Evolutionary conservation across 2,329 filamentous ascomycete genomes (phyloP), one percentile per base, ranked within the genome.

Genomic region (Cytospora piceae): DNA sequence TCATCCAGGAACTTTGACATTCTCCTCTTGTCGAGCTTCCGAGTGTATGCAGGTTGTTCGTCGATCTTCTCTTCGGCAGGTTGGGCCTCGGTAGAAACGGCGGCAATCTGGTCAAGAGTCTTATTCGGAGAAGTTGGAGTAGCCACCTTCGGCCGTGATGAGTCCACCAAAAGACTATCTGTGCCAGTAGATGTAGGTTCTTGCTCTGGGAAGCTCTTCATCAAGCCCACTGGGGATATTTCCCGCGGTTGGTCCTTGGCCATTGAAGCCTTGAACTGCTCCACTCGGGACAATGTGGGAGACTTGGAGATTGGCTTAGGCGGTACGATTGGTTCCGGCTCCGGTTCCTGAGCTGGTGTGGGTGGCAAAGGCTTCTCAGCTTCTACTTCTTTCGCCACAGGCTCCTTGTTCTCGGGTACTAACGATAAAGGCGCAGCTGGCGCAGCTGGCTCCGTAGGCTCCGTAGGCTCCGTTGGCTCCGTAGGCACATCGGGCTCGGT

Each of bases 1-100:
- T 83, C 81, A 64, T 84, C 83, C 17, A 87, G 69, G 69, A 89
- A 89, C 63, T 76, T 80, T 2, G 86, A 88, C 75, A 87, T 82
- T 62, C 85, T 80, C 73, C 85, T 88, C 73, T 83, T 74, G 70
- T 87, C 82, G 24, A 88, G 76, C 70, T 88, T 87, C 65, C 79
- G 81, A 1, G 87, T 86, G 20, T 86, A 87, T 24, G 59, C 73
- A 4, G 84, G 78, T 66, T 82, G 80, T 32, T 77, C 77, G 24
- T 74, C 72, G 31, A 76, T 76, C 59, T 68, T 68, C 54, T 75
- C 70, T 56, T 73, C 69, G 20, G 67, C 69, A n/a, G 71, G 72
- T 34, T 72, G 70, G 31, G 52, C 65, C 63, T 69, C 64, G 0
- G 72, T 72, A 4, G 74, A 71, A 22, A 74, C 60, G 14, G 74